Base-by-base conservation (phyloP, 2,329 filamentous ascomycete genomes). In the Monilinia polystroma region DNA sequence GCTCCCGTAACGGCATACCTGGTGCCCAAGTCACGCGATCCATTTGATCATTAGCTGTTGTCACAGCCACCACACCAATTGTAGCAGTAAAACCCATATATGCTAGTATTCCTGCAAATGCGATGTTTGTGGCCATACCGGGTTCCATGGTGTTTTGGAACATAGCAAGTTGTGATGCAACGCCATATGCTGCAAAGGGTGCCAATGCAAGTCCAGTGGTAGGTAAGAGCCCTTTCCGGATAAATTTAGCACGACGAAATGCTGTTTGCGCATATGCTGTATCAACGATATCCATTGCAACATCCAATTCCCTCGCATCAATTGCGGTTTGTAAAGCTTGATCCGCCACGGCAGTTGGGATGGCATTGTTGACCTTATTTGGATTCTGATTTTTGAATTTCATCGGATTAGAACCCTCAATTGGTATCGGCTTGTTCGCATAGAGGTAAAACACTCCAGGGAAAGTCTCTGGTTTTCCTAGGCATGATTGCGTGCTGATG, bases 1-100 rank as follows among this genome's bases (percentile, higher is more conserved):
- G 85, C 74, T 92, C 85, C 69, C 90, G 85, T 70, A 98, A 80
- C 29, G 91, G 90, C 45, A 92, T 89, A 14, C 95, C 95, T 0
- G 87, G 87, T 11, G 90, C 84, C 95, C 95, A 99, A 2, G 92
- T 93, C 6, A 98, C 92, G 26, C 95, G 87, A 74, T 90, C 89
- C 91, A 97, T 97, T 78, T 98, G 93, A 77, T 98, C 93, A 78
- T 97, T 97, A 68, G 89, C 84, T 45, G 94, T 97, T 35, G 92
- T 88, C 68, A 96, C 81, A 11, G 94, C 92, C 49, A 98, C 87
- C 53, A 95, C 80, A 3, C 94, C 95, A 64, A 98, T 85, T 12
- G 89, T 92, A 4, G 87, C 88, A 5, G 93, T 93, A 70, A 92
- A 91, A 26, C 87, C 85, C 53, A 96, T 83, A 77, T 98, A 99